Evolutionary conservation across 139 green algal species (phyloP), one percentile per base, ranked within the genome.

Genomic region (Chlorella sp.): DNA sequence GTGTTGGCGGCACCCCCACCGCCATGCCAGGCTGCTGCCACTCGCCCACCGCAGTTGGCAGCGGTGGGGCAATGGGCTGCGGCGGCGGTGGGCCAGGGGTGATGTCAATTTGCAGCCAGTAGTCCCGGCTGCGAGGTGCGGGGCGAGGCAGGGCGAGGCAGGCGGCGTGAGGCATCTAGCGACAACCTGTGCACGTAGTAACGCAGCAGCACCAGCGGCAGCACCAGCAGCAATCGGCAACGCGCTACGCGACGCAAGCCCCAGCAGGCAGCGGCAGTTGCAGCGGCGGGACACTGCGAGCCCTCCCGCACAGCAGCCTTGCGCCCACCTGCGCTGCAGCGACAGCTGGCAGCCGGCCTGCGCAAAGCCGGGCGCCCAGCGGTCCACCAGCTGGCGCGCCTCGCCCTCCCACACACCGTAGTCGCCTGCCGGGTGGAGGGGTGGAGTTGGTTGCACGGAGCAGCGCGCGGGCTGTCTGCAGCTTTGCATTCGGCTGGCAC

Each of bases 71-170:
- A 0, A 67, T 34, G 9, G 82, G 82, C 70, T 86, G 46, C 2
- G 20, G 38, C 22, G 17, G 43, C 24, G n/a, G 46, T 20, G 48
- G 46, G n/a, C 14, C 38, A 6, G 80, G 85, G 6, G 83, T 72
- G 8, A 89, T 58, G 77, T 89, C 85, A 34, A 92, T 85, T 68
- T 92, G 87, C n/a, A 92, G 60, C 83, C 87, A 92, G 67, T 88
- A 88, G 26, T 83, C 75, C 2, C 51, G 51, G 7, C 68, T 84
- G 84, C 68, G 86, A 69, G 0, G 19, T 30, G 34, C 9, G 48
- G 48, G 20, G 34, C 17, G n/a, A 60, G 2, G 51, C 51, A 60
- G 17, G 51, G n/a, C n/a, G n/a, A n/a, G n/a, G n/a, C n/a, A n/a
- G n/a, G n/a, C n/a, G n/a, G n/a, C n/a, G n/a, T n/a, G n/a, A n/a